phyloP scores from a whole-genome alignment of 2,329 filamentous ascomycete genomes.

The Biscogniauxia marginata region DNA sequence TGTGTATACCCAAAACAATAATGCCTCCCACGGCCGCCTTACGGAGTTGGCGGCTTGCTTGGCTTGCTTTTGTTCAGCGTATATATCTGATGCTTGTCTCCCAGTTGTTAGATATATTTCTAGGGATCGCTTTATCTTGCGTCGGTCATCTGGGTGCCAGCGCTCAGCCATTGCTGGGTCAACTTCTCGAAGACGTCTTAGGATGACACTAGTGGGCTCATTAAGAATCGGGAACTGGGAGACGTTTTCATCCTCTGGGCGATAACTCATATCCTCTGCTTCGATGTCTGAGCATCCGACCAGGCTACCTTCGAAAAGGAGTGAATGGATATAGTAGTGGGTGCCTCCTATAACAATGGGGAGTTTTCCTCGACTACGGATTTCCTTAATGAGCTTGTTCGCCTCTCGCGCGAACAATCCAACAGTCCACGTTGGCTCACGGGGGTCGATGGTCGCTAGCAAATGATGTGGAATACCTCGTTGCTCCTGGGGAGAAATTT shows the following conservation, averaged over 20 bases:
- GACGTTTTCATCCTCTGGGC: slow-evolving; percentile 34
- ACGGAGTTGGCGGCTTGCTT: slow-evolving; percentile 26
- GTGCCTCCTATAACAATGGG: slow-evolving; percentile 93
- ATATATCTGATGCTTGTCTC: slow-evolving; percentile 78
- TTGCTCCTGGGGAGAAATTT: slow-evolving; percentile 73
- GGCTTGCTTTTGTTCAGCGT: slow-evolving; percentile 67
- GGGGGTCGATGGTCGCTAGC: slow-evolving; percentile 72
- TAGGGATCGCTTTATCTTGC: slow-evolving; percentile 86
- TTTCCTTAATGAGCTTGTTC: slow-evolving; percentile 68
- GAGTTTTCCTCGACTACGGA: slow-evolving; percentile 72
- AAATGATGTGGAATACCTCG: slow-evolving; percentile 85
- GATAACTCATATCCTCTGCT: slow-evolving; percentile 37
- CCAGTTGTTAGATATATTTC: slow-evolving; percentile 88
- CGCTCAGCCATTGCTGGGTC: slow-evolving; percentile 86
- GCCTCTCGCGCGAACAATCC: slow-evolving; percentile 73
- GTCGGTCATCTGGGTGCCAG: slow-evolving; percentile 91
- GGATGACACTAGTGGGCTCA: slow-evolving; percentile 67
- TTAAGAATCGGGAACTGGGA: slow-evolving; percentile 68
- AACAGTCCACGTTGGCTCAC: slow-evolving; percentile 81
- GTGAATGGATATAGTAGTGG: slow-evolving; percentile 88
- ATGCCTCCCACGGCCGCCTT: slow-evolving; percentile 48
- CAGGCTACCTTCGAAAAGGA: slow-evolving; percentile 76
- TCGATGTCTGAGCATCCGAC: slow-evolving; percentile 38
- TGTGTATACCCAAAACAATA: slow-evolving; percentile 87
- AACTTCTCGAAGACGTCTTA: slow-evolving; percentile 71